Evolutionary conservation across 2,329 filamentous ascomycete genomes (phyloP), one percentile per base, ranked within the genome.

Genomic region (Diaporthe destruens): DNA sequence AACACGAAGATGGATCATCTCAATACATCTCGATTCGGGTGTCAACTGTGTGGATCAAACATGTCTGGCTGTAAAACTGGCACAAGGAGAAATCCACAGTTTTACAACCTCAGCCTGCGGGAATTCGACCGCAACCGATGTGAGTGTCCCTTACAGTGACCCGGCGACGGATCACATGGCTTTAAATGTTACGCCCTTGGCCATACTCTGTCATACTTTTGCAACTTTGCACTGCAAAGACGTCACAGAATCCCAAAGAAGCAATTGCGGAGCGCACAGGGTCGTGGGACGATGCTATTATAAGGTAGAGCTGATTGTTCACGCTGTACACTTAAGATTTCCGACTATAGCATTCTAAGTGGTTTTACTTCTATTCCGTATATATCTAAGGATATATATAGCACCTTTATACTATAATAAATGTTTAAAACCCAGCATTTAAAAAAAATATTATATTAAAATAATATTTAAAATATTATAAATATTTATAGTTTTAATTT

Each of bases 281-380:
- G 20, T 25, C 9, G 11, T 25, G 32, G 18, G 14, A 51, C 4
- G 44, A 34, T 65, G 44, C 29, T 65, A 65, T 53, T 53, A 14
- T 47, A 29, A 39, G 34, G 6, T 47, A 66, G n/a, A n/a, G 25
- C 47, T 25, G 25, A 25, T 6, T 39, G 39, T 18, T 53, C n/a
- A 25, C 61, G 32, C 32, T 66, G 61, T 53, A 53, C 53, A 25
- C 61, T 66, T 25, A 42, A 36, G 54, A 29, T 34, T 39, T 67
- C n/a, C 61, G 32, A 66, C n/a, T 9, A 39, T 53, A 66, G 44
- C 47, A 66, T 66, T 66, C 61, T 66, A 66, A 66, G 47, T n/a
- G n/a, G n/a, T n/a, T n/a, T n/a, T n/a, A n/a, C n/a, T n/a, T n/a
- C n/a, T n/a, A n/a, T n/a, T n/a, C n/a, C n/a, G n/a, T n/a, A n/a